phyloP scores from a whole-genome alignment of 2,329 filamentous ascomycete genomes.

The Ambrosiella cleistominuta region DNA sequence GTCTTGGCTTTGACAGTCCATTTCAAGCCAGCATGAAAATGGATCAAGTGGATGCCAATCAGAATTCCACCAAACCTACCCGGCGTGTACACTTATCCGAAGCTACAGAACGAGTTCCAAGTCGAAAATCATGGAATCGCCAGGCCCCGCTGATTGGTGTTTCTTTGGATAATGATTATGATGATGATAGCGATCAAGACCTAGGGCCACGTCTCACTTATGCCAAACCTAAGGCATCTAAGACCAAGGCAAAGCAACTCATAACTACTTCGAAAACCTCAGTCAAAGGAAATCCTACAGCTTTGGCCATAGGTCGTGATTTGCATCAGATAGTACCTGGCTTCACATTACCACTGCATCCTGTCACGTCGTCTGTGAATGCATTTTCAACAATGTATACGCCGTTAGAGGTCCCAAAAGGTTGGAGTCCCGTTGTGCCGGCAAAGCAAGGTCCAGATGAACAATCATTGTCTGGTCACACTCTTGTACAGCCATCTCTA shows the following conservation, averaged over 20 bases:
- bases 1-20: constrained; percentile 18
- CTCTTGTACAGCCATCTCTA: not conserved
- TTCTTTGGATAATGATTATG: constrained; percentile 23
- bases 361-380: not conserved
- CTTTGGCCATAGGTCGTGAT: not conserved
- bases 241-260: constrained; percentile 32
- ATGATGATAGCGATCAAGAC: constrained; percentile 30
- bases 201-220: constrained; percentile 16
- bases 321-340: not conserved
- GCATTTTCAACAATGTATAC: not conserved
- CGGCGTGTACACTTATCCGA: not conserved
- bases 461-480: not conserved
- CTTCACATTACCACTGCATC: not conserved
- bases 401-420: constrained; percentile 6
- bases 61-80: no score
- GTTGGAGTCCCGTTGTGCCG: not conserved
- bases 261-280: constrained; percentile 17
- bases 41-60: no score
- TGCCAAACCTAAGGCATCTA: constrained; percentile 6
- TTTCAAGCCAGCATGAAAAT: not conserved
- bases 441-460: not conserved
- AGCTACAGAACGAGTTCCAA: not conserved
- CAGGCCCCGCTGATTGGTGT: constrained; percentile 19
- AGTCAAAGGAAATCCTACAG: constrained; percentile 2
- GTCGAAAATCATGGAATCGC: not conserved